These are phyloP conservation scores for Zygosaccharomyces bisporus DNA, from an alignment of 805 yeast species.

Conservation along the genomic window DNA sequence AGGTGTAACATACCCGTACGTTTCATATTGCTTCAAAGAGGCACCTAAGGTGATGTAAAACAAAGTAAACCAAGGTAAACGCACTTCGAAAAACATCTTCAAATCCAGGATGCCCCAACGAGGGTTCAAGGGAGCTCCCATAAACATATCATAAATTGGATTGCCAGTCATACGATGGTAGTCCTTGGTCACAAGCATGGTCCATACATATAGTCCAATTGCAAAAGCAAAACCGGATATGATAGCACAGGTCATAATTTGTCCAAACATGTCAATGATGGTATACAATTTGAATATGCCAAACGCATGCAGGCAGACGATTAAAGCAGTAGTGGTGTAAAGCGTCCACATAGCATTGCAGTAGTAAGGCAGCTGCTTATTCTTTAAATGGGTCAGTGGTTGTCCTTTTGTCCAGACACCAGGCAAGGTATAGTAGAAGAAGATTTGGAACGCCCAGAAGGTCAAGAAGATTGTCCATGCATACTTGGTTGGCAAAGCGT, in stretches of 20 bases:
- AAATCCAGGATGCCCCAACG: constrained; percentile 87
- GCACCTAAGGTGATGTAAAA: constrained; percentile 73
- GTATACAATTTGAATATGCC: constrained; percentile 71
- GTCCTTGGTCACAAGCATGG: constrained; percentile 62
- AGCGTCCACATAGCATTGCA: constrained; percentile 90
- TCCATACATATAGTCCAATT: constrained; percentile 63
- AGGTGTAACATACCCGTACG: constrained; percentile 72
- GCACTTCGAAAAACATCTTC: constrained; percentile 96
- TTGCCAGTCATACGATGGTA: constrained; percentile 91
- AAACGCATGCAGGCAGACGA: constrained; percentile 62
- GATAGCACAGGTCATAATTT: constrained; percentile 90
- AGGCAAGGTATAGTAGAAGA: constrained; percentile 79
- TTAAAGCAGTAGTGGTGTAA: constrained; percentile 60
- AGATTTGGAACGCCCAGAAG: constrained; percentile 64
- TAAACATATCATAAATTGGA: constrained; percentile 82
- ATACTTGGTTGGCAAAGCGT: constrained; percentile 55
- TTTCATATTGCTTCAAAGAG: constrained; percentile 73
- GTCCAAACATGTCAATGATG: constrained; percentile 78
- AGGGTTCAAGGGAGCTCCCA: constrained; percentile 98
- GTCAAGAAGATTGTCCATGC: constrained; percentile 70
- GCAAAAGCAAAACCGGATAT: constrained; percentile 70
- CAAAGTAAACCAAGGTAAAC: constrained; percentile 94
- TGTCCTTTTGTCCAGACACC: constrained; percentile 96
- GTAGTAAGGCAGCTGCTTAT: constrained; percentile 80
- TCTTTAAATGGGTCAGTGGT: constrained; percentile 76